Percentiles rank a stretch among this genome's conserved stretches.
Evolutionary conservation across 2,329 filamentous ascomycete genomes (phyloP).

Genomic region (Trichoderma asperellum): DNA sequence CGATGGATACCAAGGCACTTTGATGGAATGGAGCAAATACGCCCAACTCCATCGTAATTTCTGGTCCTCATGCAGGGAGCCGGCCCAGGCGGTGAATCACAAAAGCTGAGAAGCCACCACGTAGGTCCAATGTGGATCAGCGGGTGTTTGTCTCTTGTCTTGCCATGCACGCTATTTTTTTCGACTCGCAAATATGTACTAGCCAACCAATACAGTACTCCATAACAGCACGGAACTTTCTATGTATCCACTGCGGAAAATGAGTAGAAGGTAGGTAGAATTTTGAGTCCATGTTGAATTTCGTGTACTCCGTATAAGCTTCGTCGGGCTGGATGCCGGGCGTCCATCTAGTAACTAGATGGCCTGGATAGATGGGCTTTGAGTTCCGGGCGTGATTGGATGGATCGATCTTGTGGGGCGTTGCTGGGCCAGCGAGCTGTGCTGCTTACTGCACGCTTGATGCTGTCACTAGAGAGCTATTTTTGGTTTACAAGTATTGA

Average conservation of each 20-base stretch:
- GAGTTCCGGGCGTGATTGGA: slow-evolving; percentile 12
- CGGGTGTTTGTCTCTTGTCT: neutral
- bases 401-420: slow-evolving; percentile 23
- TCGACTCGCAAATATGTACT: neutral
- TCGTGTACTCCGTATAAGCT: neutral
- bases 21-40: neutral
- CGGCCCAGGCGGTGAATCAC: slow-evolving; percentile 18
- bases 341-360: neutral
- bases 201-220: neutral
- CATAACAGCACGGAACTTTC: neutral
- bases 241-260: neutral
- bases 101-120: slow-evolving; percentile 23
- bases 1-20: neutral
- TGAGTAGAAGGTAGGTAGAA: neutral
- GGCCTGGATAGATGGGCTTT: too few relatives aligned
- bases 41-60: neutral
- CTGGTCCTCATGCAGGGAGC: neutral
- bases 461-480: slow-evolving; percentile 36
- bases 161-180: neutral
- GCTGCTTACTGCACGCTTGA: slow-evolving; percentile 40
- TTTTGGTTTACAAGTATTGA: neutral
- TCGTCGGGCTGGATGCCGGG: neutral
- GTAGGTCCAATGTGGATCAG: slow-evolving; percentile 23
- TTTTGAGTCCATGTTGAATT: neutral
- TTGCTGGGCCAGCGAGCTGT: slow-evolving; percentile 30